Evolutionary conservation across 805 yeast genomes (phyloP).

Genomic region (Sugiyamaella smithiae): DNA sequence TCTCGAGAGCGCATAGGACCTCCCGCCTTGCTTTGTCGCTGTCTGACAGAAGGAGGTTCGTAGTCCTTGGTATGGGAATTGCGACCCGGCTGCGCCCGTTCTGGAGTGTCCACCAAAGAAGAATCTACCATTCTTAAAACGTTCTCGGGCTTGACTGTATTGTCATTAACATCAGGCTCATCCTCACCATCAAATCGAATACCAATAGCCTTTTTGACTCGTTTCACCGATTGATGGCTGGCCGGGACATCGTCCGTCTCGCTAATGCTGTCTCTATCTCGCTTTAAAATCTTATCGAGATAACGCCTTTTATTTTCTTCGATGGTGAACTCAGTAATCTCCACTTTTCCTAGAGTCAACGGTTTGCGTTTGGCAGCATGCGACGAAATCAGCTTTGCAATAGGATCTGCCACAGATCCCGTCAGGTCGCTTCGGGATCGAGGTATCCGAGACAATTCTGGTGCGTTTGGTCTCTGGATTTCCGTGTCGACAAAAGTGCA

Average conservation of each 20-base stretch:
- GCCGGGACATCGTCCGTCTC: conserved; percentile 15
- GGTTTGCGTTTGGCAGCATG: conserved; percentile 2
- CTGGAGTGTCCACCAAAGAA: conserved; percentile 37
- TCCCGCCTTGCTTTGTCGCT: not conserved
- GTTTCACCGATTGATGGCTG: conserved; percentile 19
- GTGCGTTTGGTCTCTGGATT: conserved; percentile 15
- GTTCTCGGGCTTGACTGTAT: conserved; percentile 31
- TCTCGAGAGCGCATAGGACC: not conserved
- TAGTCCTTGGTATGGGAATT: not conserved
- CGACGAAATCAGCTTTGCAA: not conserved
- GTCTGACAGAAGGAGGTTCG: not conserved
- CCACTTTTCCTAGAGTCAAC: conserved; percentile 17
- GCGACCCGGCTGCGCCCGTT: conserved; percentile 7
- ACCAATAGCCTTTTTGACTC: conserved; percentile 19
- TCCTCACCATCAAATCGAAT: conserved; percentile 22
- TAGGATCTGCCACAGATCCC: conserved; percentile 8
- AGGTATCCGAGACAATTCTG: conserved; percentile 12
- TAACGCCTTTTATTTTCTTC: conserved; percentile 7
- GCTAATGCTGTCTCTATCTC: conserved; percentile 16
- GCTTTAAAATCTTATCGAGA: conserved; percentile 16
- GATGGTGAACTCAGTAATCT: conserved; percentile 17
- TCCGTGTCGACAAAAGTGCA: conserved; percentile 35
- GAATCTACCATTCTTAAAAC: conserved; percentile 38
- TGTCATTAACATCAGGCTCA: conserved; percentile 25
- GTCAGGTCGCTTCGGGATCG: conserved; percentile 10